Evolutionary conservation across 2,329 filamentous ascomycete genomes (phyloP).

Genomic region (Microascus cirrosus): DNA sequence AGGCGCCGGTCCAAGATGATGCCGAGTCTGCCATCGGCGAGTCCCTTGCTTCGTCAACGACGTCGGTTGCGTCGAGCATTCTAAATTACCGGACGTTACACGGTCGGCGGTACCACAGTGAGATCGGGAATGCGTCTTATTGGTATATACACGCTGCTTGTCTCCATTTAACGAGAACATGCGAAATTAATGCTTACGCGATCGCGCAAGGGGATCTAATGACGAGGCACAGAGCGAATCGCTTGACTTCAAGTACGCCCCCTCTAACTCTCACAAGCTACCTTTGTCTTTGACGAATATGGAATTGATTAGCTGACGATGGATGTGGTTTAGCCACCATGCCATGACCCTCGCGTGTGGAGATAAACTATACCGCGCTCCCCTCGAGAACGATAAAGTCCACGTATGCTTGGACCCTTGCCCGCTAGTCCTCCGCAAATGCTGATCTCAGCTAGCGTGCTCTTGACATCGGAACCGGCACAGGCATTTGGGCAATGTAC

Average conservation of each 20-base stretch:
- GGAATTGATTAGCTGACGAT: background rate
- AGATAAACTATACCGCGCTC: conserved; percentile 13
- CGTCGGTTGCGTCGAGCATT: conserved; percentile 19
- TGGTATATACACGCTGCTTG: conserved; percentile 5
- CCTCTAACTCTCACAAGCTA: no score
- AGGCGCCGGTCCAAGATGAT: background rate
- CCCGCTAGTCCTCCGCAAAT: background rate
- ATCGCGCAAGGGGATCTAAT: conserved; percentile 5
- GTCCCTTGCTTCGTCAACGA: conserved; percentile 13
- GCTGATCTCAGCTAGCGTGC: conserved; percentile 4
- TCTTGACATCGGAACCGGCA: conserved; percentile 43
- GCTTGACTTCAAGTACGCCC: conserved; percentile 12
- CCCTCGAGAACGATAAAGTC: conserved; percentile 10
- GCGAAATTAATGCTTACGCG: background rate
- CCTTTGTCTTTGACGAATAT: no score
- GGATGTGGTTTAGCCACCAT: conserved; percentile 9
- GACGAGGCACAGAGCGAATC: conserved; percentile 9
- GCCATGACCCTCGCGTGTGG: conserved; percentile 11
- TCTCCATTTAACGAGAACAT: background rate
- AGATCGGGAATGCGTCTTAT: conserved; percentile 13
- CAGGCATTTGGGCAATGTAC: conserved; percentile 33
- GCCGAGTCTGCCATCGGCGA: background rate
- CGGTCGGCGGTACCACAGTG: conserved; percentile 12
- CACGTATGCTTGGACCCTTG: conserved; percentile 5
- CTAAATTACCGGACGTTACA: conserved; percentile 16